Evolutionary conservation across 2,329 filamentous ascomycete genomes (phyloP).

Genomic region (Cordyceps farinosa): DNA sequence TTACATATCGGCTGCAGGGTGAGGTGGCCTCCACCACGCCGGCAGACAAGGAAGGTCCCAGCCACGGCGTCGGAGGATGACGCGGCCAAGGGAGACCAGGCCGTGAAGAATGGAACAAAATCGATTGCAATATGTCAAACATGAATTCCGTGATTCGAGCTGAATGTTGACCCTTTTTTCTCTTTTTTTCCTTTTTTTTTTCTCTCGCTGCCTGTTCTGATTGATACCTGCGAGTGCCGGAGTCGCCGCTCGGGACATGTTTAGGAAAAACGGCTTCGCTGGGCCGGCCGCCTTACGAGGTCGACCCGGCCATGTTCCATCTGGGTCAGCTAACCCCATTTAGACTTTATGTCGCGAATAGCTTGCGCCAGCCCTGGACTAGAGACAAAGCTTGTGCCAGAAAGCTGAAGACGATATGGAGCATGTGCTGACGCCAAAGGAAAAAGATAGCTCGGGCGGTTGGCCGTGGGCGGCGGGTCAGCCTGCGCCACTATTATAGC

Average conservation of each 20-base stretch:
- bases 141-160: no score
- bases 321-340: conserved; percentile 1
- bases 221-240: not conserved
- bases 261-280: not conserved
- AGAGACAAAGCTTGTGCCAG: not conserved
- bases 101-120: not conserved
- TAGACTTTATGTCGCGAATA: conserved; percentile 12
- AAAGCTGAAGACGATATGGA: not conserved
- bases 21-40: not conserved
- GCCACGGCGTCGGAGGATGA: not conserved
- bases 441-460: not conserved
- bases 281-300: not conserved
- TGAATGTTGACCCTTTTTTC: no score
- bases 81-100: not conserved
- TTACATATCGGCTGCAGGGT: not conserved
- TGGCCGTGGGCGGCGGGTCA: not conserved
- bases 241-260: not conserved
- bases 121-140: not conserved
- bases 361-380: not conserved
- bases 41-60: not conserved
- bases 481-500: conserved; percentile 9
- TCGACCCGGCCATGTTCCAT: not conserved
- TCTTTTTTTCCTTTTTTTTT: no score
- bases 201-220: not conserved
- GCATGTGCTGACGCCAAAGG: conserved; percentile 7